Conservation (phyloP, 257 asterid species). For the Ajuga chamaepitys region DNA sequence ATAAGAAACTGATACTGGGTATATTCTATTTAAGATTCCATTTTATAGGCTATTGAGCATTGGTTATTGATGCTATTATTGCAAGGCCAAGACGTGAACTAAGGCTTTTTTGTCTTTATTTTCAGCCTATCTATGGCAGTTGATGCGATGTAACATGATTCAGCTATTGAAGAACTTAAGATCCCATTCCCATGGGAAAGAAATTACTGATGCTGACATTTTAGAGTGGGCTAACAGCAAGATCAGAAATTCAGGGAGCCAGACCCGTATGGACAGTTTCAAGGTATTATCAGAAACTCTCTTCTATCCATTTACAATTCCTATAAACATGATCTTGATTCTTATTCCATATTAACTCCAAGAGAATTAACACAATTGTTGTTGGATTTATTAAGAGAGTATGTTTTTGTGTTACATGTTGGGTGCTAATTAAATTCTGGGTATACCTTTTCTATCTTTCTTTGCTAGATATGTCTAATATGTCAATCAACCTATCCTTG, state of each 20-base stretch:
- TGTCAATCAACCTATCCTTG: not conserved
- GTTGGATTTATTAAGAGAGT: not conserved
- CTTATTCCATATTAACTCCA: not conserved
- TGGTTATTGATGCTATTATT: not conserved
- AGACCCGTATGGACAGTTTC: constrained; percentile 62
- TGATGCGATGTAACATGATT: constrained; percentile 90
- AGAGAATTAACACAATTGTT: not conserved
- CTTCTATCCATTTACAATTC: not conserved
- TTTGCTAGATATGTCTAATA: not conserved
- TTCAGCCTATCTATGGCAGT: constrained; percentile 94
- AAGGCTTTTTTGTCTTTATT: constrained; percentile 17
- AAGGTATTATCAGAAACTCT: constrained; percentile 39
- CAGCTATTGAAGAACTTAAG: constrained; percentile 79
- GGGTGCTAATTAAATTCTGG: not conserved
- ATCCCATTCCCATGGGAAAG: constrained; percentile 85
- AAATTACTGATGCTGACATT: constrained; percentile 70
- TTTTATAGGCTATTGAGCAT: not conserved
- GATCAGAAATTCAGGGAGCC: constrained; percentile 68
- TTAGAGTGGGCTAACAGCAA: constrained; percentile 87
- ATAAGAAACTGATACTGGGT: constrained; percentile 88
- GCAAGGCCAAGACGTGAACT: constrained; percentile 9
- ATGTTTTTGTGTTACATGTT: too few relatives aligned
- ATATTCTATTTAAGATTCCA: constrained; percentile 10
- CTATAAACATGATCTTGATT: not conserved
- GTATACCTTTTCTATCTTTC: not conserved